phyloP scores from a whole-genome alignment of 768 basidiomycete species.

The Rhizopogon roseolus region DNA sequence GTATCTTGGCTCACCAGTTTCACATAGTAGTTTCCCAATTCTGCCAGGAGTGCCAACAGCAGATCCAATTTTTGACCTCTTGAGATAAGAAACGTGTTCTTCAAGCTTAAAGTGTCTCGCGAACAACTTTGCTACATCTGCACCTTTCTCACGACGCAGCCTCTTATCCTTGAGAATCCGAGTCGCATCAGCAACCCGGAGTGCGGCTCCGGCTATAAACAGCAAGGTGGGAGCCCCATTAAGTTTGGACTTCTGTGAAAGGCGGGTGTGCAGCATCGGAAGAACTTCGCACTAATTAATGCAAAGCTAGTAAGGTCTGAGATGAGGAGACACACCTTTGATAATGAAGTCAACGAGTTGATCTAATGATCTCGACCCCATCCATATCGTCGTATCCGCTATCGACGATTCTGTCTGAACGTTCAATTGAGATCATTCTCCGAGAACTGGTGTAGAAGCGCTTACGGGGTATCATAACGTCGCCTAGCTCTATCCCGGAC shows the following conservation, averaged over 20 bases:
- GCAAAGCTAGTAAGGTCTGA: background rate
- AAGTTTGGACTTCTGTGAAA: conserved; percentile 71
- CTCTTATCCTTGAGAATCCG: conserved; percentile 64
- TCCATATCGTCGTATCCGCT: conserved; percentile 72
- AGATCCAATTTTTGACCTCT: conserved; percentile 78
- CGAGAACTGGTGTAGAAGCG: conserved; percentile 2
- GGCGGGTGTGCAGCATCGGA: conserved; percentile 61
- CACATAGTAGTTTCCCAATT: conserved; percentile 78
- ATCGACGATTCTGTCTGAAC: conserved; percentile 63
- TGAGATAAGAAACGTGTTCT: conserved; percentile 81
- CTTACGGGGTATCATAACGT: conserved; percentile 75
- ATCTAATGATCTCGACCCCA: conserved; percentile 65
- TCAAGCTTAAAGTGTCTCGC: conserved; percentile 91
- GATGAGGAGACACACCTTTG: conserved; percentile 46
- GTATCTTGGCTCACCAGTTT: conserved; percentile 45
- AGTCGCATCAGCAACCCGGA: conserved; percentile 87
- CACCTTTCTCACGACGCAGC: conserved; percentile 76
- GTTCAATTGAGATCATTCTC: conserved; percentile 42
- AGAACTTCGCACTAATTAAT: conserved; percentile 39
- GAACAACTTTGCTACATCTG: conserved; percentile 92
- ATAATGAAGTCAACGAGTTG: conserved; percentile 71
- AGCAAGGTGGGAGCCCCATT: conserved; percentile 85
- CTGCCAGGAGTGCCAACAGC: conserved; percentile 93
- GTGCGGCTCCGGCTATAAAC: conserved; percentile 82
- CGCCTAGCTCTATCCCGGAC: conserved; percentile 75